Base-by-base conservation (phyloP, 805 yeast species). In the Candida loeiensis region DNA sequence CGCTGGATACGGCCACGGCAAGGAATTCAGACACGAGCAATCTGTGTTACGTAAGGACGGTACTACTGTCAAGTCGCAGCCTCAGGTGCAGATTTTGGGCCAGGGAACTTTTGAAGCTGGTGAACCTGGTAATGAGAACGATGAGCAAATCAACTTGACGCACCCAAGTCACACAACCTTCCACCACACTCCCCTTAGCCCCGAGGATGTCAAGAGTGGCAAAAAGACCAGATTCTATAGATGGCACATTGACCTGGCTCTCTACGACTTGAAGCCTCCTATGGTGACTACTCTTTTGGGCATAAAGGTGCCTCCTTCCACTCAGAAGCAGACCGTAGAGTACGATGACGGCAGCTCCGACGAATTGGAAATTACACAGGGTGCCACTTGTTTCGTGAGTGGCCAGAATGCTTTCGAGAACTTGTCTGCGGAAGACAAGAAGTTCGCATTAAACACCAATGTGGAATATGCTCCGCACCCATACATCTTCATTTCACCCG, bases 401-500 rank as follows among this genome's bases (percentile, higher is more conserved):
- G 95, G 96, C n/a, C 82, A 79, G 31, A 77, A 71, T 26, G 95
- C 95, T 0, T 88, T 83, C 55, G 78, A 80, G 29, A 52, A 72
- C 17, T 71, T 88, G 39, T 69, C 81, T 6, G 77, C 72, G 4
- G 86, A 82, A 55, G 93, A 87, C 45, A 77, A 87, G 61, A 67
- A 82, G 45, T 73, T 80, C 48, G 95, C 90, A 2, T 70, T 86
- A 44, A 72, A 74, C 55, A 82, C 95, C n/a, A 80, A 79, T 3
- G 91, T 88, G 16, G 86, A 81, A 34, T 88, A 88, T 59, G 95
- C 95, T 13, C 96, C 96, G 28, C 95, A 88, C 59, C 95, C 96
- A 31, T 88, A 87, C 63, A 88, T 88, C 43, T 86, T 75, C 61
- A 88, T 88, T 46, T 77, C 87, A 4, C 79, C 83, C 11, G 87